Percentiles rank a stretch among this genome's conserved stretches.
phyloP scores from a whole-genome alignment of 148 eudicot genomes.

The Heliosperma pusillum region DNA sequence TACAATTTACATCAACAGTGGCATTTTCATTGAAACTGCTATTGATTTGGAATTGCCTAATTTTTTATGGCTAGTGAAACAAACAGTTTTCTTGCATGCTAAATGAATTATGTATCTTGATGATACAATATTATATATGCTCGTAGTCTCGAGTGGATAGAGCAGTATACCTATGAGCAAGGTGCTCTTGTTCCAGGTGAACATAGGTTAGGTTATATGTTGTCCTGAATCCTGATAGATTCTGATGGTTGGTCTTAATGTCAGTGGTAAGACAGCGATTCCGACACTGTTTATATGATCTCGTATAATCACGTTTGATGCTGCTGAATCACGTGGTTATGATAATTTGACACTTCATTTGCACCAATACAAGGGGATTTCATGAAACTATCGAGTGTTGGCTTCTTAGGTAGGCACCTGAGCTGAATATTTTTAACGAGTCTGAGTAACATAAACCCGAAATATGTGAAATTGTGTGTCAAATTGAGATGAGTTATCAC shows the following conservation, averaged over 20 bases:
- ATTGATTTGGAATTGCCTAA: slow-evolving; percentile 5
- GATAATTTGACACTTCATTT: background rate
- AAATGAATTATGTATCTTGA: background rate
- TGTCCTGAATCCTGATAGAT: background rate
- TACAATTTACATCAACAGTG: background rate
- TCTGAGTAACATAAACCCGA: background rate
- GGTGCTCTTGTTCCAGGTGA: background rate
- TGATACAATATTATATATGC: slow-evolving; percentile 21
- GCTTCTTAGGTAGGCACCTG: background rate
- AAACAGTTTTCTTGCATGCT: background rate
- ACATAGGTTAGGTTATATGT: background rate
- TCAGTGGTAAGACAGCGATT: background rate
- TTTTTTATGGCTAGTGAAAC: background rate
- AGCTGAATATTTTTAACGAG: background rate
- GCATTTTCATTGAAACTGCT: slow-evolving; percentile 7
- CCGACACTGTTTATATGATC: background rate
- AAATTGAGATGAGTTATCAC: too few species aligned
- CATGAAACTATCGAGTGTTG: background rate
- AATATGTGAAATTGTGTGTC: too few species aligned
- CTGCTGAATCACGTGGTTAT: background rate
- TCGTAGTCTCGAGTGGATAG: too few species aligned
- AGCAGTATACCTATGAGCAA: too few species aligned
- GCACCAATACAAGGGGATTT: background rate
- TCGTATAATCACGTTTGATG: background rate
- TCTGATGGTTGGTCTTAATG: background rate